Conservation (phyloP, 2,329 filamentous ascomycete genomes). For the Fusarium domesticum region DNA sequence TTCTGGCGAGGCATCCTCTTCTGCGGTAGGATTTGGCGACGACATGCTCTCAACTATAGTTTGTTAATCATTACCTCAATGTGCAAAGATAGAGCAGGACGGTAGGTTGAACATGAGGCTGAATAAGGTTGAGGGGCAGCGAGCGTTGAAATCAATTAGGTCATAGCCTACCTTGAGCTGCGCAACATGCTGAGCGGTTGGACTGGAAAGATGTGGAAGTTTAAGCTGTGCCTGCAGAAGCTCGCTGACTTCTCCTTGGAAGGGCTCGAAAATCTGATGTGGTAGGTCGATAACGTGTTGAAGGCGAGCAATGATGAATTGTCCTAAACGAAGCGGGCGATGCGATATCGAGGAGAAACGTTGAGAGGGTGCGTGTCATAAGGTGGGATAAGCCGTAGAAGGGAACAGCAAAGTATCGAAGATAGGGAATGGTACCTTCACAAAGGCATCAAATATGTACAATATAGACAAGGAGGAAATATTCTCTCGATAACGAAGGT, state of each 20-base stretch:
- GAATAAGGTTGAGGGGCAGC: background rate
- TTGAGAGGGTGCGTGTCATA: too few relatives aligned
- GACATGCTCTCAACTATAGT: slow-evolving; percentile 26
- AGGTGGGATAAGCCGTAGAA: too few relatives aligned
- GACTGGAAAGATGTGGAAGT: slow-evolving; percentile 11
- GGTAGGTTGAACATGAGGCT: background rate
- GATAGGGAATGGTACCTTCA: too few relatives aligned
- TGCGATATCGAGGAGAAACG: too few relatives aligned
- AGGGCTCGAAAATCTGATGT: background rate
- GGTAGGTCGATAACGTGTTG: too few relatives aligned
- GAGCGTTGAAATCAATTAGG: background rate
- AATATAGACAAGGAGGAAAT: background rate
- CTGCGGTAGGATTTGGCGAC: slow-evolving; percentile 25
- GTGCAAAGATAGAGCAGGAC: slow-evolving; percentile 1
- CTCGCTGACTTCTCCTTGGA: too few relatives aligned
- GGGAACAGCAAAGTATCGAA: too few relatives aligned
- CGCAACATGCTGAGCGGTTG: slow-evolving; percentile 29
- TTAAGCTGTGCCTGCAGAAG: background rate
- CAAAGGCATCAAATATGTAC: background rate
- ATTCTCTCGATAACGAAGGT: background rate
- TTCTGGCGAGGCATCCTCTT: slow-evolving; percentile 27
- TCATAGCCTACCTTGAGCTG: slow-evolving; percentile 24
- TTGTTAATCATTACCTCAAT: slow-evolving; percentile 16
- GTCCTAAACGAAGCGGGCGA: too few relatives aligned
- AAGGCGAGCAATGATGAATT: too few relatives aligned